Base-by-base conservation (phyloP, 805 yeast species). In the Cyberlindnera suaveolens region DNA sequence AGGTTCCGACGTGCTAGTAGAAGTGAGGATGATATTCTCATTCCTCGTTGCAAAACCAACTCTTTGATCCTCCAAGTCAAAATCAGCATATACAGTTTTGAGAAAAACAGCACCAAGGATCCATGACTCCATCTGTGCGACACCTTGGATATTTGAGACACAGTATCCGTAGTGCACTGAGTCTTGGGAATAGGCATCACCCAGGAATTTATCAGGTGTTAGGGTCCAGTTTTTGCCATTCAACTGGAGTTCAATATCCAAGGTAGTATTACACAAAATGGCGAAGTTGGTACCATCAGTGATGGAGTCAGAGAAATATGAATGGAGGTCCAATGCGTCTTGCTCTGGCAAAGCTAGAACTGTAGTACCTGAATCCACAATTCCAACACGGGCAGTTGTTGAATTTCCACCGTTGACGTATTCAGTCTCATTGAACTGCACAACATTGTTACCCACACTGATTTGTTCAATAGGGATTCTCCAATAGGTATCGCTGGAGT, bases 351-450 rank as follows among this genome's bases (percentile, higher is more conserved):
- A 60, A 3, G 77, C 75, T 20, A 81, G 60, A 3, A 82, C 73
- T 0, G 86, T 80, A 3, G 87, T 80, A 18, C 87, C 88, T 6
- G 83, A 75, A 57, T 81, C 88, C 17, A 81, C 64, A 26, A 80
- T 67, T 6, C 78, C 80, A 4, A 57, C 47, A 54, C 75, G 63
- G n/a, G 61, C 30, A 3, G 40, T 26, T 3, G 52, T 46, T 7
- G 59, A 37, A 37, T 50, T 45, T 6, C 13, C 19, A 3, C 31
- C 35, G 26, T 50, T 20, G 11, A 40, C 20, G 13, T 14, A 32
- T 2, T 39, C 37, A 8, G 52, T 38, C 6, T 56, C 49, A 26
- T 66, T 54, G 44, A 75, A 73, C 4, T 52, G 42, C 13, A 68
- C 62, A 36, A 46, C 44, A 43, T 49, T 52, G 11, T 61, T 63